These are phyloP conservation scores for Trichoderma sp. DNA, from an alignment of 2,329 filamentous ascomycete species.

Conservation along the genomic window DNA sequence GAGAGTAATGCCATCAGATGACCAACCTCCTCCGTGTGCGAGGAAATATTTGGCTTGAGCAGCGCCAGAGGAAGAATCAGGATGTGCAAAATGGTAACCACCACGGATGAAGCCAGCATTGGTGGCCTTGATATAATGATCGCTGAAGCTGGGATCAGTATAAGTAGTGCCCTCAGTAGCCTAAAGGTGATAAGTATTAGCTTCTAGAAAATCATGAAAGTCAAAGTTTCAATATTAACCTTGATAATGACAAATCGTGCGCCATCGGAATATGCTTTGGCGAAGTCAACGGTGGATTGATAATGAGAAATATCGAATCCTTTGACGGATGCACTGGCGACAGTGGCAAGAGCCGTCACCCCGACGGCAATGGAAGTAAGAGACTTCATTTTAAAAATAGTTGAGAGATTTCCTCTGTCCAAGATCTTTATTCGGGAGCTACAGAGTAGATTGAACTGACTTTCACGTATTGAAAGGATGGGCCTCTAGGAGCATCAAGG, in stretches of 20 bases:
- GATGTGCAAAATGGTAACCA: conserved; percentile 55
- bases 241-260: conserved; percentile 47
- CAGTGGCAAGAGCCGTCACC: conserved; percentile 13
- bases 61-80: conserved; percentile 41
- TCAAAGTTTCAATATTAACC: conserved; percentile 23
- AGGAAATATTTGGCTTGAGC: conserved; percentile 52
- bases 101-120: conserved; percentile 52
- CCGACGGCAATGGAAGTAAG: not conserved
- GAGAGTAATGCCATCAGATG: conserved; percentile 50
- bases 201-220: too few species aligned
- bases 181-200: conserved; percentile 28
- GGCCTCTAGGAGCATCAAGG: too few species aligned
- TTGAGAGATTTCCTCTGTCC: rapidly evolving
- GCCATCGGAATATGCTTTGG: conserved; percentile 35
- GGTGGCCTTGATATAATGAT: conserved; percentile 49
- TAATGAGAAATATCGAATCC: conserved; percentile 45
- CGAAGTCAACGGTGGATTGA: conserved; percentile 39
- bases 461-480: not conserved
- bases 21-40: conserved; percentile 53
- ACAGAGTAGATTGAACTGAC: not conserved
- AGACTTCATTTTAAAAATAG: not conserved
- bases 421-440: not conserved
- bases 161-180: conserved; percentile 52
- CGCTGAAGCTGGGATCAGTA: conserved; percentile 43
- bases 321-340: conserved; percentile 27